Conservation (phyloP, 345 rosid genomes). For the Limnanthes douglasii region DNA sequence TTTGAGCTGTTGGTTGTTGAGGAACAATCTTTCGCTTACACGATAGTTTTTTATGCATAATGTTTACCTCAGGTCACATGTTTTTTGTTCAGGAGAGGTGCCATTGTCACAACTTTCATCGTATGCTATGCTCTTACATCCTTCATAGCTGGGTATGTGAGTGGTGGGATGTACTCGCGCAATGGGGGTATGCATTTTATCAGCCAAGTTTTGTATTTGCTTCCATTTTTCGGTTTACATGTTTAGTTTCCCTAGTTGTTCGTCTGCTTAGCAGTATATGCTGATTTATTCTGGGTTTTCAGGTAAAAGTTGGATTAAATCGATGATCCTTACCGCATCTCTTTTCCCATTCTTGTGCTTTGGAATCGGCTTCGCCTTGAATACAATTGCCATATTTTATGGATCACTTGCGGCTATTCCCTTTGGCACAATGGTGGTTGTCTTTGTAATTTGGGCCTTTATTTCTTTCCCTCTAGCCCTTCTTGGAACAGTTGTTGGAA, state of each 20-base stretch:
- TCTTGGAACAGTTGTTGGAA: constrained; percentile 90
- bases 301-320: constrained; percentile 95
- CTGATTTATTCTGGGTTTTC: constrained; percentile 8
- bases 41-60: neutral
- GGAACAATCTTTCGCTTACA: neutral
- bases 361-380: constrained; percentile 79
- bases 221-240: neutral
- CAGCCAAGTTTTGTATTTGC: neutral
- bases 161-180: constrained; percentile 96
- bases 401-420: constrained; percentile 98
- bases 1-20: neutral
- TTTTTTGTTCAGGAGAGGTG: constrained; percentile 14
- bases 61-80: constrained; percentile 1
- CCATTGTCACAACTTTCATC: constrained; percentile 43
- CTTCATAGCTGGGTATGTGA: constrained; percentile 85
- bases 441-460: constrained; percentile 86
- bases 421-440: constrained; percentile 91
- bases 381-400: constrained; percentile 78
- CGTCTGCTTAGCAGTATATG: too few relatives aligned
- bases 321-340: constrained; percentile 94
- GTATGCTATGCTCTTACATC: constrained; percentile 94
- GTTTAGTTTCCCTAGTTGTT: neutral
- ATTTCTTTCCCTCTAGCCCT: constrained; percentile 95
- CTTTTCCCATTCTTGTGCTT: constrained; percentile 93
- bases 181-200: constrained; percentile 48